A percentile compares a stretch with the other conserved stretches of the same genome.
Conservation (phyloP, 78 protist species). For the Isochrysis galbana region DNA sequence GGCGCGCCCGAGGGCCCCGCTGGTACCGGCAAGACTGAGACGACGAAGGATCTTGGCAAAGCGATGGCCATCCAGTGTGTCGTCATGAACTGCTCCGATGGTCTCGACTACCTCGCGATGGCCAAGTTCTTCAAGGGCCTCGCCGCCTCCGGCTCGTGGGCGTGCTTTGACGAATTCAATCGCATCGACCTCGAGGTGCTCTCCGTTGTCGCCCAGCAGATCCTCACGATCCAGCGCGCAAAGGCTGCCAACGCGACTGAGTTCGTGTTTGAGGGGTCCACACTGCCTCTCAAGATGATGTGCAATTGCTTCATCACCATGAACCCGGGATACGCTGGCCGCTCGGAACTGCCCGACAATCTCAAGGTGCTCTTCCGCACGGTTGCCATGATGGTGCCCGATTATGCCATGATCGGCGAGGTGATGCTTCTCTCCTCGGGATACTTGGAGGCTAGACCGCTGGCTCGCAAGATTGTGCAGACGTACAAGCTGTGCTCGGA, state of each 20-base stretch:
- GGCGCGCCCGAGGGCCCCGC: conserved; percentile 91
- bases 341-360: too few relatives aligned
- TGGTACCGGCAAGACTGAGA: conserved; percentile 84
- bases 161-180: conserved; percentile 36
- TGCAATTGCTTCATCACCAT: conserved; percentile 82
- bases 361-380: conserved; percentile 84
- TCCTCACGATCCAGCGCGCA: conserved; percentile 72
- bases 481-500: conserved; percentile 81
- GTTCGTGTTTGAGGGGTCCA: conserved; percentile 57
- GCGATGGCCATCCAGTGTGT: conserved; percentile 68
- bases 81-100: conserved; percentile 82
- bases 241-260: neutral
- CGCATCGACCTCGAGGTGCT: conserved; percentile 64
- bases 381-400: conserved; percentile 90
- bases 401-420: conserved; percentile 85
- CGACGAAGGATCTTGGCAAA: conserved; percentile 78
- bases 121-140: conserved; percentile 81
- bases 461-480: conserved; percentile 77
- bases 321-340: conserved; percentile 91
- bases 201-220: conserved; percentile 79
- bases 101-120: conserved; percentile 63
- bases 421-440: conserved; percentile 80
- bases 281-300: conserved; percentile 41
- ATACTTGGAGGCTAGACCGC: conserved; percentile 58
- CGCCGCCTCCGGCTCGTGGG: conserved; percentile 51